Evolutionary conservation across 352 stramenopile genomes (phyloP).

Genomic region (Phytophthora crassamura): DNA sequence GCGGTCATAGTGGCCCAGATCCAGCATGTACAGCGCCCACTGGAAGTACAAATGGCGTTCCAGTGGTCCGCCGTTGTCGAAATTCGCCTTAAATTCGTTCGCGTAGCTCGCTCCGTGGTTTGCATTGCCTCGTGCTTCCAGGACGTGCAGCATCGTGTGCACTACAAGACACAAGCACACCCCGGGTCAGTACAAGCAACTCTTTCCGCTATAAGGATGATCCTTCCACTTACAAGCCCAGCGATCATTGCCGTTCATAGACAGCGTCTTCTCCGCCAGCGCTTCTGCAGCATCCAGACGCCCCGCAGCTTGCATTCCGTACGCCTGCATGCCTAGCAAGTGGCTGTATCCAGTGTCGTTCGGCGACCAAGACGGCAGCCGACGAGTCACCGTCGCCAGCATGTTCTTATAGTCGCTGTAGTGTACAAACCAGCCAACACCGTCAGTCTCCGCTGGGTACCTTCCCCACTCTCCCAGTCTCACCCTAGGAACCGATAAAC

Average conservation of each 20-base stretch:
- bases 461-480: conserved; percentile 2
- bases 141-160: conserved; percentile 79
- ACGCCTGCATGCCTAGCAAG: conserved; percentile 84
- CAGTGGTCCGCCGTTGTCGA: conserved; percentile 78
- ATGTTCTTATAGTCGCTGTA: conserved; percentile 81
- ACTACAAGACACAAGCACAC: conserved; percentile 43
- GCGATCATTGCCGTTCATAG: conserved; percentile 86
- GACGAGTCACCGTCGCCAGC: conserved; percentile 72
- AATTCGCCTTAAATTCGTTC: conserved; percentile 81
- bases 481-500: conserved; percentile 84
- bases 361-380: conserved; percentile 78
- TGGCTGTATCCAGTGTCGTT: conserved; percentile 82
- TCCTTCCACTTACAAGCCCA: conserved; percentile 72
- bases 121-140: conserved; percentile 81
- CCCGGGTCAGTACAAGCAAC: conserved; percentile 2
- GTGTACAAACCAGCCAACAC: conserved; percentile 11
- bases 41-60: conserved; percentile 84
- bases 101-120: conserved; percentile 87
- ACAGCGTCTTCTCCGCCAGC: conserved; percentile 81
- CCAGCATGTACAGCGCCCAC: conserved; percentile 82
- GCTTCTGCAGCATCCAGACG: conserved; percentile 70
- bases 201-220: background rate
- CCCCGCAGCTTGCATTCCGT: conserved; percentile 72
- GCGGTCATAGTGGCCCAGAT: conserved; percentile 83
- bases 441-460: background rate